phyloP scores from a whole-genome alignment of 768 basidiomycete genomes.

The Leccinellum albellum region DNA sequence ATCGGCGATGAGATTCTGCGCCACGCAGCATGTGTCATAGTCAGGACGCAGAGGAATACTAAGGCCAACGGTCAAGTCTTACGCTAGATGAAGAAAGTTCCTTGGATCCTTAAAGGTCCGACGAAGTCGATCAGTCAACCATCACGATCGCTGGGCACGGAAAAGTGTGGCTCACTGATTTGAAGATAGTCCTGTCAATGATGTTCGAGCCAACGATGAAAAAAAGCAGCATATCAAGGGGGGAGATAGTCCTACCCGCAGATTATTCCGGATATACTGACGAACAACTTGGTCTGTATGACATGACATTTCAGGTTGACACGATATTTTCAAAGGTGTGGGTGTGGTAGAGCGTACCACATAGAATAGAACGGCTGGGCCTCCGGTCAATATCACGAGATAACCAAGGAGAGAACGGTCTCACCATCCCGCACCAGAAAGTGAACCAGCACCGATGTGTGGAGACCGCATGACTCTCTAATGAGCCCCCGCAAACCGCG shows the following conservation, averaged over 20 bases:
- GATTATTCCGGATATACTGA: constrained; percentile 1
- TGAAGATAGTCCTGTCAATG: constrained; percentile 6
- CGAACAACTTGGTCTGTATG: constrained; percentile 3
- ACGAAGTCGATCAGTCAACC: background rate
- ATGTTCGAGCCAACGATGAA: background rate
- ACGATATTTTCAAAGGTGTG: background rate
- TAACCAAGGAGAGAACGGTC: background rate
- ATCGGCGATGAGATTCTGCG: constrained; percentile 13
- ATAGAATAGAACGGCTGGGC: constrained; percentile 5
- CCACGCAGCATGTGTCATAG: background rate
- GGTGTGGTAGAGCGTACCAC: background rate
- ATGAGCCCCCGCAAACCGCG: background rate
- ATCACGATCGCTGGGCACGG: background rate
- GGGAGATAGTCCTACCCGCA: constrained; percentile 5
- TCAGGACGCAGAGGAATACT: background rate
- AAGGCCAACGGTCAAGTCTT: background rate
- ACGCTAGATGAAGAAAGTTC: constrained; percentile 2
- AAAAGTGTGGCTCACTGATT: background rate
- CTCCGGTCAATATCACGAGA: background rate
- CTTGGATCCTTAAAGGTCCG: constrained; percentile 10
- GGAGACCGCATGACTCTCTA: background rate
- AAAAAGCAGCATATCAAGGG: background rate
- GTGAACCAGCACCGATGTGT: background rate
- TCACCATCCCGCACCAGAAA: constrained; percentile 10
- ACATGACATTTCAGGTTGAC: background rate